Conservation (phyloP, 2,329 filamentous ascomycete genomes). For the Coniochaeta sp. region DNA sequence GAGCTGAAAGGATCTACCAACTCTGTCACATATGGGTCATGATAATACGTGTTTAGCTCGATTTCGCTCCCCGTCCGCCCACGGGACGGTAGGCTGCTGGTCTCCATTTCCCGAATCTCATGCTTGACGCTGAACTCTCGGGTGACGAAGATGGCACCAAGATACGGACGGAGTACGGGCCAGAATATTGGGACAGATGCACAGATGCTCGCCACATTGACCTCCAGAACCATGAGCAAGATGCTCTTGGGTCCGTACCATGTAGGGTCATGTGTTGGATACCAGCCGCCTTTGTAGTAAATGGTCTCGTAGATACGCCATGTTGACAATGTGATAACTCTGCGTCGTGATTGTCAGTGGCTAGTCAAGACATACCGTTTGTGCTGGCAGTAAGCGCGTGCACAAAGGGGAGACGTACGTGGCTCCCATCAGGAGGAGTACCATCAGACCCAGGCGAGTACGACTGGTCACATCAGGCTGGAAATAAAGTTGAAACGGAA, state of each 20-base stretch:
- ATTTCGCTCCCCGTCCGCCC: not conserved
- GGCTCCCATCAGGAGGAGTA: constrained; percentile 11
- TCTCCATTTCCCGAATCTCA: not conserved
- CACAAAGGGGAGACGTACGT: not conserved
- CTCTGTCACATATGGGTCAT: constrained; percentile 8
- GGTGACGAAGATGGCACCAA: constrained; percentile 18
- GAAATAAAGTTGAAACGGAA: constrained; percentile 10
- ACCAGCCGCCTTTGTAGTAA: constrained; percentile 10
- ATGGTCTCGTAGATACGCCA: constrained; percentile 15
- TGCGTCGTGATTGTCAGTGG: not conserved
- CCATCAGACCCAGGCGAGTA: constrained; percentile 8
- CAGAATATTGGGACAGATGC: constrained; percentile 21
- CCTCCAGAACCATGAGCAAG: constrained; percentile 17
- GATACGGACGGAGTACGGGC: constrained; percentile 16
- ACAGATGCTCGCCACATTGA: constrained; percentile 17
- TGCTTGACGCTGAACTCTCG: constrained; percentile 15
- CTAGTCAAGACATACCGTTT: not conserved
- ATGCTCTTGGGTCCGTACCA: constrained; percentile 18
- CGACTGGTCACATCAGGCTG: constrained; percentile 5
- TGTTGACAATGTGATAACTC: constrained; percentile 14
- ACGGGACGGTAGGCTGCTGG: not conserved
- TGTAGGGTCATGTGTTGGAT: constrained; percentile 17
- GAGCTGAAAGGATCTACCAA: constrained; percentile 9
- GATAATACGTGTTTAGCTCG: constrained; percentile 6
- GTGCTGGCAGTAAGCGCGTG: not conserved